Evolutionary conservation across 768 basidiomycete species (phyloP), one percentile per base, ranked within the genome.

Genomic region (Amanita rubescens): DNA sequence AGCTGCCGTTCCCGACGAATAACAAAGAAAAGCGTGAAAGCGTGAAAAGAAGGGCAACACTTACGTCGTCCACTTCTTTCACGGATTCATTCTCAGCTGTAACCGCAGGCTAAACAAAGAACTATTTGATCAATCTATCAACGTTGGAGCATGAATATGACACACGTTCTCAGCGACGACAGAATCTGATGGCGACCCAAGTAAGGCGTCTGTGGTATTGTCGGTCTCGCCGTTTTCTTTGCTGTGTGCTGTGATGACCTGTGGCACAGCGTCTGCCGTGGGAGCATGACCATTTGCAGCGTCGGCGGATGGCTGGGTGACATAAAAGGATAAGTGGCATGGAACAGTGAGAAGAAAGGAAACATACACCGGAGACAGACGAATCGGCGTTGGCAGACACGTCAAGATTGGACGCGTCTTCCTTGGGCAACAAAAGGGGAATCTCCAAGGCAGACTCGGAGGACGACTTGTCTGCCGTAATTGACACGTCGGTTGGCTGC

Each of bases 401-500:
- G 20, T 24, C 37, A 15, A 37, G 24, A 41, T 41, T 46, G 34
- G 33, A 49, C 54, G 41, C 54, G 41, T 49, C 54, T 25, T 34
- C 14, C 24, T 55, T 44, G 33, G 25, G 11, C 22, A 33, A n/a
- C n/a, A n/a, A n/a, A n/a, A n/a, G 24, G 1, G 49, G 24, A 34
- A 46, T 32, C 5, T 12, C 11, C 10, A 41, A 46, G 9, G 22
- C 37, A 22, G 22, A 32, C 6, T 33, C 43, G 22, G 39, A 30
- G 19, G 41, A 44, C 24, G 15, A 14, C 32, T 54, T 37, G 33
- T 20, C 38, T 19, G 48, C 20, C 12, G 33, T 5, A 48, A 47
- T 17, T 34, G 49, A 56, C 55, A 51, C 55, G 54, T 55, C 57
- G 34, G 10, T 14, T 43, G 42, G 20, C 15, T 17, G 12, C 24